These are phyloP conservation scores for Chionographis japonica DNA, from an alignment of 106 monocot species.

Conservation along the genomic window DNA sequence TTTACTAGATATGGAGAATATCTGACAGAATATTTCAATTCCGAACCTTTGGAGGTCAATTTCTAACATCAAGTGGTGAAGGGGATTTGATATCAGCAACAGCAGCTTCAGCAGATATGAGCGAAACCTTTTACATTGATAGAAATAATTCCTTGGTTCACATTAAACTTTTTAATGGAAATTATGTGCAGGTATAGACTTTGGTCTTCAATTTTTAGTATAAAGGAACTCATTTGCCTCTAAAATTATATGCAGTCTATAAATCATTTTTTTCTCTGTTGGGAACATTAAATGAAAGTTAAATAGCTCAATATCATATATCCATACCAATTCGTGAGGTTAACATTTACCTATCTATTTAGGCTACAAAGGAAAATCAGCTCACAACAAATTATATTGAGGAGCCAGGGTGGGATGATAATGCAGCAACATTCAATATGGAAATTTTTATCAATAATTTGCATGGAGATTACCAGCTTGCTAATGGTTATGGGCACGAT, in stretches of 20 bases:
- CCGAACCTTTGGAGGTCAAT: constrained; percentile 57
- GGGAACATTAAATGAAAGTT: too few species aligned
- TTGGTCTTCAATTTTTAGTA: not conserved
- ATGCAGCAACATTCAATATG: constrained; percentile 72
- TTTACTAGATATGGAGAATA: constrained; percentile 69
- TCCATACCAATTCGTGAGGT: not conserved
- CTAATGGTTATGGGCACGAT: constrained; percentile 63
- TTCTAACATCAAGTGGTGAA: constrained; percentile 45
- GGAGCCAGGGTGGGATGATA: constrained; percentile 66
- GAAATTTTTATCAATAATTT: constrained; percentile 51
- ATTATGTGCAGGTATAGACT: constrained; percentile 73
- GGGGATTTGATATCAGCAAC: constrained; percentile 42
- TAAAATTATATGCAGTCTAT: too few species aligned
- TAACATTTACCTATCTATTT: constrained; percentile 7
- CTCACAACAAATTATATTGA: constrained; percentile 46
- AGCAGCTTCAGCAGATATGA: constrained; percentile 32
- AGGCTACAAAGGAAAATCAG: constrained; percentile 52
- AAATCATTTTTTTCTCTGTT: too few species aligned
- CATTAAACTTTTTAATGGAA: constrained; percentile 50
- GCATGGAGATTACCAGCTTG: constrained; percentile 89
- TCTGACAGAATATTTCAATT: constrained; percentile 60
- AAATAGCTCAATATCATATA: not conserved
- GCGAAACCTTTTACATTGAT: constrained; percentile 58
- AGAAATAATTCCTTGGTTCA: constrained; percentile 56
- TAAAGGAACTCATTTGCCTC: too few species aligned